These are phyloP conservation scores for Crithidia thermophila DNA, from an alignment of 208 protist species.

Conservation along the genomic window DNA sequence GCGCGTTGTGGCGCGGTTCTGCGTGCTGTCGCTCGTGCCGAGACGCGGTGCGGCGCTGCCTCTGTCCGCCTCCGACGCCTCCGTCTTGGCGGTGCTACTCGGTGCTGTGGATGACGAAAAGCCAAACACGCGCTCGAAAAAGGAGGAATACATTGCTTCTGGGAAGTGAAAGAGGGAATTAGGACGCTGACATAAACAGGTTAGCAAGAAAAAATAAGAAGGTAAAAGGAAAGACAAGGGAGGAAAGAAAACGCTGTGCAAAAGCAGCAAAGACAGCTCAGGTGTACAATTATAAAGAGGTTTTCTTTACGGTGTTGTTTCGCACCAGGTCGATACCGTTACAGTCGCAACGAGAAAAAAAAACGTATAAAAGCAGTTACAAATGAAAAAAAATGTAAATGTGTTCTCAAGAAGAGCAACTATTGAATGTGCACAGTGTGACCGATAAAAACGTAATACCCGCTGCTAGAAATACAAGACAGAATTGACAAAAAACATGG, in stretches of 20 bases:
- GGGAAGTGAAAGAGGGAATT: neutral
- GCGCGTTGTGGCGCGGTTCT: conserved; percentile 19
- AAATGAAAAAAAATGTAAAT: too few species aligned
- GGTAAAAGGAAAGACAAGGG: neutral
- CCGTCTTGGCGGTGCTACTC: neutral
- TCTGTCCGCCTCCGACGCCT: neutral
- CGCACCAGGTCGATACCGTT: too few species aligned
- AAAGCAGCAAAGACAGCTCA: neutral
- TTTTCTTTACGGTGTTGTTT: too few species aligned
- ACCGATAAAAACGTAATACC: too few species aligned
- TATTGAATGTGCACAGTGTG: too few species aligned
- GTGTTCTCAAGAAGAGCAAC: too few species aligned
- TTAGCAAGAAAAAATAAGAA: neutral
- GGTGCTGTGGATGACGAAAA: neutral
- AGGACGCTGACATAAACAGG: neutral
- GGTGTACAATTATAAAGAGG: too few species aligned
- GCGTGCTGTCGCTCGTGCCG: conserved; percentile 10
- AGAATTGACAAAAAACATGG: too few species aligned
- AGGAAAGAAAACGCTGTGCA: neutral
- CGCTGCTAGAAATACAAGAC: too few species aligned
- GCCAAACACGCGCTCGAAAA: conserved; percentile 26
- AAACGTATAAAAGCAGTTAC: too few species aligned
- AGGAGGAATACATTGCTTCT: conserved; percentile 18
- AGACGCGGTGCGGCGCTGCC: conserved; percentile 11
- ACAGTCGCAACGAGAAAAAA: neutral